Base-by-base conservation (phyloP, 1,139 yeast genomes). In the Tardiomyces blankii region DNA sequence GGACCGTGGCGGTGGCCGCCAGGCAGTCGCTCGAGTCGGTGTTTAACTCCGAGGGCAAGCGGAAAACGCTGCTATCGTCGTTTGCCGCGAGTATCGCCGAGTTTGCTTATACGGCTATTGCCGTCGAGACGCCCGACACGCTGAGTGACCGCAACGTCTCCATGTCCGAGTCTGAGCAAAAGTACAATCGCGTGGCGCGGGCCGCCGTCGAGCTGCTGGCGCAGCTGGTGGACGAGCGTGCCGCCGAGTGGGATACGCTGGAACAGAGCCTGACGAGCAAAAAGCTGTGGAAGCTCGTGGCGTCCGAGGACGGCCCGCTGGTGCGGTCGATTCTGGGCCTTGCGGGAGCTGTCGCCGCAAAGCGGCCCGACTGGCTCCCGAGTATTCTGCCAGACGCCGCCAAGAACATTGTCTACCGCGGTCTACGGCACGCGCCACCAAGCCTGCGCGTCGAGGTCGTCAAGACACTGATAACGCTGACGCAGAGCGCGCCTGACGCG, bases 111-210 rank as follows among this genome's bases (percentile, higher is more conserved):
- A 76, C 79, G 33, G 70, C 77, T 0, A 56, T 84, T 9, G 64
- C 73, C 11, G 61, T 66, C 39, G 95, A 88, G 59, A 68, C 77
- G 1, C 72, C 72, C 5, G 77, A 74, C 16, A 74, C 88, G 0
- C 62, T 88, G 38, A 80, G 93, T 3, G 96, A 89, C 56, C 70
- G 95, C 50, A 81, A 78, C 58, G 75, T 80, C 21, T 73, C 79
- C 4, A 75, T 73, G 45, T 84, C 79, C 28, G 95, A 87, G 51
- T 73, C 85, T 0, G 68, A 69, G 19, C 66, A 78, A n/a, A 86
- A 84, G 58, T 84, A 80, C 57, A 71, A 73, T 38, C 68, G 95
- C 46, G 73, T 82, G 1, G 60, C 79, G 13, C 71, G 73, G 42
- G 67, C 80, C 6, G 67, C 81, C 3, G 55, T 84, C 11, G 67